A percentile compares a stretch with the other conserved stretches of the same genome.
Conservation (phyloP, 176 grass and related monocot species). For the Poa annua region DNA sequence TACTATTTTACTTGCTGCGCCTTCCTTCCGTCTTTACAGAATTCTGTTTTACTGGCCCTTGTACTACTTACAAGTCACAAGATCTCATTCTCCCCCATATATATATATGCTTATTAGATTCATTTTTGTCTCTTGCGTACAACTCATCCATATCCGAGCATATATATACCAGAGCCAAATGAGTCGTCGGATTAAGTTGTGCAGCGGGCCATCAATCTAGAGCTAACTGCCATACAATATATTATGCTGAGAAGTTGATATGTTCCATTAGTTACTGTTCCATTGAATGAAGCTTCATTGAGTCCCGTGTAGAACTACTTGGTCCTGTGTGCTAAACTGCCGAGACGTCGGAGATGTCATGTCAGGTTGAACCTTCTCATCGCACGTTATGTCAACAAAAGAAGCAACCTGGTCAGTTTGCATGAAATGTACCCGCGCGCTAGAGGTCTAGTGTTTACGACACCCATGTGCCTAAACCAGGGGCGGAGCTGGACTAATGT, state of each 20-base stretch:
- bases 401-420: background rate
- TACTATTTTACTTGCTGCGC: constrained; percentile 18
- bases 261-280: constrained; percentile 55
- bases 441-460: background rate
- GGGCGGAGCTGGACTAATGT: too few relatives aligned
- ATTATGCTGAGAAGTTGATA: background rate
- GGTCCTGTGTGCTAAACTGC: background rate
- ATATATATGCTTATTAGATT: background rate
- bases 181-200: background rate
- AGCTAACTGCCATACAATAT: background rate
- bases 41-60: background rate
- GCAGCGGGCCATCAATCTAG: background rate
- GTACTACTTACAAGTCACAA: background rate
- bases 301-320: constrained; percentile 34
- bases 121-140: background rate
- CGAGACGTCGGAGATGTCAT: background rate
- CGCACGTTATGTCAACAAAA: constrained; percentile 19
- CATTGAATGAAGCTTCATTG: constrained; percentile 26
- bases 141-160: background rate
- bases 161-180: too few relatives aligned
- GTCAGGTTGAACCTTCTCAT: background rate
- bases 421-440: constrained; percentile 39
- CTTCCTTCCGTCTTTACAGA: constrained; percentile 3
- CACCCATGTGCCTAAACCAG: background rate
- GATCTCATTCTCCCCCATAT: background rate